A percentile compares a stretch with the other conserved stretches of the same genome.
phyloP scores from a whole-genome alignment of 1,284 basidiomycete species.

The Blastosporella zonata region DNA sequence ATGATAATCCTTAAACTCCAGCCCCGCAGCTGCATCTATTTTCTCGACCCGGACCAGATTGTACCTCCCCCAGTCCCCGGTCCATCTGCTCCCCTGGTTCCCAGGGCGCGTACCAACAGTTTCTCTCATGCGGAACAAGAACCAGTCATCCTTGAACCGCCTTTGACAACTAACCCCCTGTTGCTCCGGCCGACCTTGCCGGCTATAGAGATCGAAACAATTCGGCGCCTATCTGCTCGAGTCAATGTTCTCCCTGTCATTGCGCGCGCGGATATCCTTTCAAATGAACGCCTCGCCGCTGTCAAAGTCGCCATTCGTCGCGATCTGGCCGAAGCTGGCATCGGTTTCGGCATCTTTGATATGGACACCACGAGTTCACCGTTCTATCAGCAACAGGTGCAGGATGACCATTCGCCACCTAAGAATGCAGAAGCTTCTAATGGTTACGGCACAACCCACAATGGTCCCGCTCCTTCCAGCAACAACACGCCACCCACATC shows the following conservation, averaged over 20 bases:
- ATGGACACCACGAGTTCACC: slow-evolving; percentile 39
- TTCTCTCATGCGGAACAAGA: slow-evolving; percentile 68
- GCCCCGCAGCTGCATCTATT: slow-evolving; percentile 67
- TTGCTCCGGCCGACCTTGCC: slow-evolving; percentile 64
- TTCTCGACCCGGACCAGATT: slow-evolving; percentile 74
- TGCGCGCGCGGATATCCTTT: slow-evolving; percentile 87
- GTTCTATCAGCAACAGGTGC: slow-evolving; percentile 42
- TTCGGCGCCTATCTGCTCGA: slow-evolving; percentile 84
- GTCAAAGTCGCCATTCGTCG: slow-evolving; percentile 75
- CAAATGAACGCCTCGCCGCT: slow-evolving; percentile 79
- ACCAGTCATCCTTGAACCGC: slow-evolving; percentile 74
- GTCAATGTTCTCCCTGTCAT: slow-evolving; percentile 96
- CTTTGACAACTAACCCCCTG: slow-evolving; percentile 67
- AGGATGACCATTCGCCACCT: slow-evolving; percentile 35
- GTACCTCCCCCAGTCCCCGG: slow-evolving; percentile 62
- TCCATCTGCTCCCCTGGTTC: slow-evolving; percentile 58
- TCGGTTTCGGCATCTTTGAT: slow-evolving; percentile 84
- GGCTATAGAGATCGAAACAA: slow-evolving; percentile 83
- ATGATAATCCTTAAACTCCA: slow-evolving; percentile 21
- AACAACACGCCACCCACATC: slow-evolving; percentile 58
- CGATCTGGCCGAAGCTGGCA: slow-evolving; percentile 76
- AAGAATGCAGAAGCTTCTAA: slow-evolving; percentile 45
- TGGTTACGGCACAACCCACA: slow-evolving; percentile 46
- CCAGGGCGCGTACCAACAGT: slow-evolving; percentile 63
- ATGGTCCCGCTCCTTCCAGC: slow-evolving; percentile 45